Percentiles rank a stretch among this genome's conserved stretches.
phyloP scores from a whole-genome alignment of 1,284 basidiomycete genomes.

The Schizopora paradoxa region DNA sequence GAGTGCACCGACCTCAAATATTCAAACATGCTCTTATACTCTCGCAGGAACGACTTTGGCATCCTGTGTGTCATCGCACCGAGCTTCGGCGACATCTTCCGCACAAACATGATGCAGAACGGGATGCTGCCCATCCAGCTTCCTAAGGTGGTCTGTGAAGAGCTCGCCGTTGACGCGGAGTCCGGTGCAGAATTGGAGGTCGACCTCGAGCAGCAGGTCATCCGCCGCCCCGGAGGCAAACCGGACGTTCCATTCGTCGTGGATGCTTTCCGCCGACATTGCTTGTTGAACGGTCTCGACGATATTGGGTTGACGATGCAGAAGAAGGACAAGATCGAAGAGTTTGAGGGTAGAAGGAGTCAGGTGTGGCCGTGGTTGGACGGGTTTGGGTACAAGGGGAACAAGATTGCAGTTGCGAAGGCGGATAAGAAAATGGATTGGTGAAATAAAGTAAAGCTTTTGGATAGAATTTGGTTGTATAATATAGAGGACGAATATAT shows the following conservation, averaged over 20 bases:
- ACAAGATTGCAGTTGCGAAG: conserved; percentile 57
- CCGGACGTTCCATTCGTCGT: conserved; percentile 69
- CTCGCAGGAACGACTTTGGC: conserved; percentile 84
- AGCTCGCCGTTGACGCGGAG: conserved; percentile 77
- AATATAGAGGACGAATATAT: no score
- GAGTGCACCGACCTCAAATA: conserved; percentile 30
- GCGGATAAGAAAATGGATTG: conserved; percentile 68
- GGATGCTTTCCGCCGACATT: conserved; percentile 87
- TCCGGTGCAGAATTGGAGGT: conserved; percentile 80
- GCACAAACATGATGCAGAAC: conserved; percentile 91
- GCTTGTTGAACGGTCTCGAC: conserved; percentile 89
- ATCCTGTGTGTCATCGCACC: conserved; percentile 91
- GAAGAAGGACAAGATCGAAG: conserved; percentile 59
- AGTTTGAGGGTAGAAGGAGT: conserved; percentile 75
- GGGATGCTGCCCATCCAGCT: conserved; percentile 88
- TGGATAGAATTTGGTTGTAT: no score
- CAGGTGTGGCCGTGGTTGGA: conserved; percentile 90
- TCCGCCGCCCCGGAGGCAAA: conserved; percentile 74
- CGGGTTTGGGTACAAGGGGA: conserved; percentile 83
- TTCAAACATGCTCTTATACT: conserved; percentile 3
- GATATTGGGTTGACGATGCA: conserved; percentile 91
- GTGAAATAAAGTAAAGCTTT: no score
- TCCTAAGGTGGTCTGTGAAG: conserved; percentile 71
- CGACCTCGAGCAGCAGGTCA: conserved; percentile 84
- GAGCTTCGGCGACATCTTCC: conserved; percentile 94